Percentiles rank a stretch among this genome's conserved stretches.
Conservation (phyloP, 108 stramenopile species). For the Cyclotella kingstonii region DNA sequence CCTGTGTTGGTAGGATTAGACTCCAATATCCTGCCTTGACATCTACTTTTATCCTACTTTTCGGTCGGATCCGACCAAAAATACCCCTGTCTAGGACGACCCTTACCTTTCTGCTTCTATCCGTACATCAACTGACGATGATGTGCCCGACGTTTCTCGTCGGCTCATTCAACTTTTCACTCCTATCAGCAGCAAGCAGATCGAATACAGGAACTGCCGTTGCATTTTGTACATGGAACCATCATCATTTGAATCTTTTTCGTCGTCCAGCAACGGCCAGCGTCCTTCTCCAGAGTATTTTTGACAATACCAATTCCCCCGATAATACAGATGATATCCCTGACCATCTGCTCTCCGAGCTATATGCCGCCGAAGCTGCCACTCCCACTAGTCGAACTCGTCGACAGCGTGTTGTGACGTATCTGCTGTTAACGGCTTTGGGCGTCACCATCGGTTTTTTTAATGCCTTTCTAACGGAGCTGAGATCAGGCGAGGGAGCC, state of each 20-base stretch:
- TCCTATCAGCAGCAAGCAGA: too few species aligned
- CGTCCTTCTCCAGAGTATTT: slow-evolving; percentile 6
- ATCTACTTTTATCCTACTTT: too few species aligned
- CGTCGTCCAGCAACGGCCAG: slow-evolving; percentile 3
- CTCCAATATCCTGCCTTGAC: too few species aligned
- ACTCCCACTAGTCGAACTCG: slow-evolving; percentile 74
- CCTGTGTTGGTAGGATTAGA: too few species aligned
- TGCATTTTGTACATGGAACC: too few species aligned
- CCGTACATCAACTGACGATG: too few species aligned
- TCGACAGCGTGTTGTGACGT: slow-evolving; percentile 54
- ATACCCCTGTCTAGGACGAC: too few species aligned
- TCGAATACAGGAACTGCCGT: too few species aligned
- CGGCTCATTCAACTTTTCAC: too few species aligned
- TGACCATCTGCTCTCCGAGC: slow-evolving; percentile 58
- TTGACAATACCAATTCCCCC: slow-evolving; percentile 4
- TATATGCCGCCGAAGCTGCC: slow-evolving; percentile 76
- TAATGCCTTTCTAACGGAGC: slow-evolving; percentile 71
- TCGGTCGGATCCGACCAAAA: too few species aligned
- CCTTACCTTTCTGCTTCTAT: too few species aligned
- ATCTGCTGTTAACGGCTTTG: slow-evolving; percentile 43
- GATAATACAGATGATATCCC: slow-evolving; percentile 43
- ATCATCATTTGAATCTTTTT: not conserved
- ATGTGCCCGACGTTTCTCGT: too few species aligned
- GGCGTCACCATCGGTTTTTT: slow-evolving; percentile 50
- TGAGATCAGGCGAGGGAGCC: slow-evolving; percentile 49